phyloP scores from a whole-genome alignment of 768 basidiomycete species.

The Boletus coccyginus region DNA sequence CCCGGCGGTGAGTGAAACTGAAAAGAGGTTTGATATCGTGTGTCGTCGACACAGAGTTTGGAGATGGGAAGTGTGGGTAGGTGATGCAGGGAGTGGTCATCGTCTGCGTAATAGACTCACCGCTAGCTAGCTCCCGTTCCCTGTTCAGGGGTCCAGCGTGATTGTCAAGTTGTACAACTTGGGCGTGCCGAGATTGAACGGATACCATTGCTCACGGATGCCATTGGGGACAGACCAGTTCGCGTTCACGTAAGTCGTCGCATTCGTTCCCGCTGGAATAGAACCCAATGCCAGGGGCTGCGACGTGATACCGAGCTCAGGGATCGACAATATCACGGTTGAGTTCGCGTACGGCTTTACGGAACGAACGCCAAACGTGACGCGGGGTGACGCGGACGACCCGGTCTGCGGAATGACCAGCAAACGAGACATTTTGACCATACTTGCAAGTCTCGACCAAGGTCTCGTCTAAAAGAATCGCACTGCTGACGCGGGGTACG shows the following conservation, averaged over 20 bases:
- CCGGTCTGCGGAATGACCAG: constrained; percentile 50
- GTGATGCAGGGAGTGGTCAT: constrained; percentile 16
- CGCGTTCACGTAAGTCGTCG: constrained; percentile 41
- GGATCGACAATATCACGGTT: constrained; percentile 41
- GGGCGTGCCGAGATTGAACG: constrained; percentile 53
- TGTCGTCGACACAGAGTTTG: too few relatives aligned
- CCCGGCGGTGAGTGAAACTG: too few relatives aligned
- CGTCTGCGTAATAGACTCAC: too few relatives aligned
- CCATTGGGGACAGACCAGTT: constrained; percentile 45
- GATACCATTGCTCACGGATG: too few relatives aligned
- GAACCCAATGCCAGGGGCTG: constrained; percentile 21
- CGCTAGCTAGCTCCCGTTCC: too few relatives aligned
- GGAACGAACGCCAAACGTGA: constrained; percentile 49
- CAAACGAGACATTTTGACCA: constrained; percentile 44
- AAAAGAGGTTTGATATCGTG: too few relatives aligned
- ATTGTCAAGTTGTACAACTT: constrained; percentile 54
- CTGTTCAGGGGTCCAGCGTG: too few relatives aligned
- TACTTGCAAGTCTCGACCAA: constrained; percentile 55
- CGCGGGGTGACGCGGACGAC: constrained; percentile 38
- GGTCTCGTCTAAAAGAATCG: constrained; percentile 49
- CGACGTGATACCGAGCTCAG: constrained; percentile 45
- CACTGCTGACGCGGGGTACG: constrained; percentile 20
- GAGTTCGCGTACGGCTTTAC: constrained; percentile 34
- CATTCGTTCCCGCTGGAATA: constrained; percentile 21
- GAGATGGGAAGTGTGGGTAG: too few relatives aligned